Percentiles rank a stretch among this genome's conserved stretches.
These are phyloP conservation scores for Ustilago tritici DNA, from an alignment of 1,284 basidiomycete genomes.

Conservation along the genomic window DNA sequence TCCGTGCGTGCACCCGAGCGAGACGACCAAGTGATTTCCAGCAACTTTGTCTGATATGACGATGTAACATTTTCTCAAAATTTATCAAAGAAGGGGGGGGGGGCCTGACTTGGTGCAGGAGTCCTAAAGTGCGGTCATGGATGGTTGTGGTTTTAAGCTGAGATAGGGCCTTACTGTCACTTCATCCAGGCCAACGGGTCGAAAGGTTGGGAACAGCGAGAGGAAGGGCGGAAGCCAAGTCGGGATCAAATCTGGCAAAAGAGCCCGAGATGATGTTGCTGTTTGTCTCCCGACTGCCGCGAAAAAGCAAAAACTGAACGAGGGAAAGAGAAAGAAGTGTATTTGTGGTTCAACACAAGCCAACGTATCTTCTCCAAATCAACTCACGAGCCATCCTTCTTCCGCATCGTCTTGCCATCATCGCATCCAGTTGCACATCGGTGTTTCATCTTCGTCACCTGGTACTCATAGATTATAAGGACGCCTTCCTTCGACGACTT, in stretches of 20 bases:
- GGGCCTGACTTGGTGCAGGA: no score
- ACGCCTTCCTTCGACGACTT: not conserved
- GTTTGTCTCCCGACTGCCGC: constrained; percentile 22
- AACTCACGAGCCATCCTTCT: constrained; percentile 5
- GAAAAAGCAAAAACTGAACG: constrained; percentile 1
- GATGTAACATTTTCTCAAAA: not conserved
- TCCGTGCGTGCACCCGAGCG: constrained; percentile 28
- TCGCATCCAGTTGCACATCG: constrained; percentile 1
- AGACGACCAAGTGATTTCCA: not conserved
- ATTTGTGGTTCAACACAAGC: not conserved
- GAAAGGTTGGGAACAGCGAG: not conserved
- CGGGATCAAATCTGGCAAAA: constrained; percentile 13
- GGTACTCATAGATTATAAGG: not conserved
- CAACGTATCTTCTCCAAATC: constrained; percentile 9
- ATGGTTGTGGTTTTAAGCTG: no score
- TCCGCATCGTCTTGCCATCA: constrained; percentile 7
- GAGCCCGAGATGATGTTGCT: constrained; percentile 3
- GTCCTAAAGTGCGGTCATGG: no score
- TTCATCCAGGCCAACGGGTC: no score
- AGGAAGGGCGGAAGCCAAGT: not conserved
- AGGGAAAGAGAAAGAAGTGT: constrained; percentile 7
- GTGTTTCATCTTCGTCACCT: not conserved
- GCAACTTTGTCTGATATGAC: not conserved
- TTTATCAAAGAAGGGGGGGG: no score
- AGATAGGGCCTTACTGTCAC: no score